Evolutionary conservation across 441 rosid species (phyloP).

Genomic region (Biscutella laevigata): DNA sequence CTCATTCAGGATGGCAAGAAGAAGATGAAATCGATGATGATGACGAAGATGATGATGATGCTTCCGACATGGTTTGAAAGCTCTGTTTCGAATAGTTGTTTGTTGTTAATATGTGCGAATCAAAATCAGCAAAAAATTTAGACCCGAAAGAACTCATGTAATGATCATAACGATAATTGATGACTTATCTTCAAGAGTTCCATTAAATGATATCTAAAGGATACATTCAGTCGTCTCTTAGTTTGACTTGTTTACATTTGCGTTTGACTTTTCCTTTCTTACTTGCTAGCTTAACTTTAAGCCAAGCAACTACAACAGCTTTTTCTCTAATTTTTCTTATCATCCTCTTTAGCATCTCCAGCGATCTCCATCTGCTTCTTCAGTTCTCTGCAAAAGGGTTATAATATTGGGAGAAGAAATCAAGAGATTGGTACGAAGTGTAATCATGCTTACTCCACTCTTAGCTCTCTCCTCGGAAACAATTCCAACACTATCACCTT

Average conservation of each 20-base stretch:
- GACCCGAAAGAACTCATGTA: conserved; percentile 1
- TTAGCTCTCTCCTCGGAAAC: conserved; percentile 85
- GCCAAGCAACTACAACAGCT: conserved; percentile 85
- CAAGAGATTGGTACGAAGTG: background rate
- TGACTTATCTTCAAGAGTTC: background rate
- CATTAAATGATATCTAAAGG: background rate
- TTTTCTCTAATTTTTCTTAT: conserved; percentile 85
- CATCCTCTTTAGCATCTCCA: conserved; percentile 72
- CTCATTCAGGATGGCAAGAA: conserved; percentile 60
- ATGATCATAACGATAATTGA: background rate
- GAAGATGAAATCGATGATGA: conserved; percentile 31
- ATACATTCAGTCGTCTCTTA: background rate
- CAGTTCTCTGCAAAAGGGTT: conserved; percentile 50
- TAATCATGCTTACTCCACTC: conserved; percentile 67
- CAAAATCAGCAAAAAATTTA: background rate
- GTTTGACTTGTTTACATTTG: conserved; percentile 31
- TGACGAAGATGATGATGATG: conserved; percentile 41
- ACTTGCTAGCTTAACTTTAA: conserved; percentile 77
- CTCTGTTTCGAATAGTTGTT: background rate
- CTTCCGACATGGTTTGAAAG: conserved; percentile 51
- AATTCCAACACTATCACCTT: conserved; percentile 57
- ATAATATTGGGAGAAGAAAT: background rate
- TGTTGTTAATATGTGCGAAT: conserved; percentile 6
- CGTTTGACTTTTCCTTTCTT: conserved; percentile 87
- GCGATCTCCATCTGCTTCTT: conserved; percentile 87